phyloP scores from a whole-genome alignment of 768 basidiomycete genomes.

The Rhizopogon rudus region DNA sequence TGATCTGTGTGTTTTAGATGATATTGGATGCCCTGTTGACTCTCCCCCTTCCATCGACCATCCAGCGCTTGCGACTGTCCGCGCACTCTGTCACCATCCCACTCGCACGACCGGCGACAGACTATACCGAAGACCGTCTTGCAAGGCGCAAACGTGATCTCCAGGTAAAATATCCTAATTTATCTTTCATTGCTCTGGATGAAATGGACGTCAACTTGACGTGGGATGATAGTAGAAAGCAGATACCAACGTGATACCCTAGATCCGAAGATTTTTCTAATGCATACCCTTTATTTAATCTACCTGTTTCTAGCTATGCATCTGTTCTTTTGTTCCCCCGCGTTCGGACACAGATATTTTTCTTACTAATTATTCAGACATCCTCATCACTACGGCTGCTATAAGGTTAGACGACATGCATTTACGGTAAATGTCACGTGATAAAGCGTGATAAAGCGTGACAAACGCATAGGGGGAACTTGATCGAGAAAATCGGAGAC shows the following conservation, averaged over 20 bases:
- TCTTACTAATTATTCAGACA: no score
- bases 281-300: no score
- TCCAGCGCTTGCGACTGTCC: not conserved
- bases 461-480: no score
- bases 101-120: not conserved
- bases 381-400: no score
- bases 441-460: no score
- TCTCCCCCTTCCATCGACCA: not conserved
- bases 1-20: not conserved
- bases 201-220: constrained; percentile 1
- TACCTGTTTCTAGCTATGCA: no score
- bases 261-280: not conserved
- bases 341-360: no score
- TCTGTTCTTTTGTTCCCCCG: no score
- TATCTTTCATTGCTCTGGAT: constrained; percentile 1
- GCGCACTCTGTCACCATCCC: not conserved
- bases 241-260: not conserved
- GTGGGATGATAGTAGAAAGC: not conserved
- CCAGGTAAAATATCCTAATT: not conserved
- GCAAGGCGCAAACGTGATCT: not conserved
- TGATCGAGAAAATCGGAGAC: no score
- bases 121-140: not conserved
- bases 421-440: no score
- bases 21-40: not conserved
- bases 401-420: no score